Conservation (phyloP, 2,329 filamentous ascomycete species). For the Endocalyx cinctus region DNA sequence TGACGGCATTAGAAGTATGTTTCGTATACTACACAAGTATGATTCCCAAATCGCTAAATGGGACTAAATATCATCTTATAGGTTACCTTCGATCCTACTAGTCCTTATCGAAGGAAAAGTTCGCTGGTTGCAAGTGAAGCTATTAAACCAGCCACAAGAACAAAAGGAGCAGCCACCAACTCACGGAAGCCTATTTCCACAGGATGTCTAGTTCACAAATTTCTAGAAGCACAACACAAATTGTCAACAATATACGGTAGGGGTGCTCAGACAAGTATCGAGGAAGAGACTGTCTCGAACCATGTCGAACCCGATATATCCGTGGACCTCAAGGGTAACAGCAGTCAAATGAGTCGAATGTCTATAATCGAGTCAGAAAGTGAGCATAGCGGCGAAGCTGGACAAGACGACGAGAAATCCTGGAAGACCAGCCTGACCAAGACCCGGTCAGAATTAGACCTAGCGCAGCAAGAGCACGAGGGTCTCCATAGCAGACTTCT, state of each 20-base stretch:
- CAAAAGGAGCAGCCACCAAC: constrained; percentile 26
- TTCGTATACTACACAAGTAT: neutral
- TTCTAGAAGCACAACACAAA: constrained; percentile 44
- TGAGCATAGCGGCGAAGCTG: constrained; percentile 37
- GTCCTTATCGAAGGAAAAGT: constrained; percentile 61
- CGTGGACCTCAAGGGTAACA: constrained; percentile 32
- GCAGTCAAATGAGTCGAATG: constrained; percentile 5
- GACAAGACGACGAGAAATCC: constrained; percentile 52
- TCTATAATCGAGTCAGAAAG: constrained; percentile 34
- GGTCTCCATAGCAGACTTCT: constrained; percentile 64
- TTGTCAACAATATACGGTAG: constrained; percentile 20
- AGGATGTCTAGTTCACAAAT: constrained; percentile 62
- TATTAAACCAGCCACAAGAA: too few relatives aligned
- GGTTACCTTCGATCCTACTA: constrained; percentile 60
- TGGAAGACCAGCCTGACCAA: constrained; percentile 48
- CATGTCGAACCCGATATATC: constrained; percentile 24
- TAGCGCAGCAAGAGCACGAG: constrained; percentile 24
- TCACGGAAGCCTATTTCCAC: constrained; percentile 35
- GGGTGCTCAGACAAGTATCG: constrained; percentile 3
- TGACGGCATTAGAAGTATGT: constrained; percentile 46
- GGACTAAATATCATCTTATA: constrained; percentile 17
- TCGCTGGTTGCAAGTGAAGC: constrained; percentile 54
- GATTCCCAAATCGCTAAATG: neutral
- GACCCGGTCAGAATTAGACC: constrained; percentile 36
- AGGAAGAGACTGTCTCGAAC: constrained; percentile 17